Evolutionary conservation across 306 rosid genomes (phyloP).

Genomic region (Chamaecrista fasciculata): DNA sequence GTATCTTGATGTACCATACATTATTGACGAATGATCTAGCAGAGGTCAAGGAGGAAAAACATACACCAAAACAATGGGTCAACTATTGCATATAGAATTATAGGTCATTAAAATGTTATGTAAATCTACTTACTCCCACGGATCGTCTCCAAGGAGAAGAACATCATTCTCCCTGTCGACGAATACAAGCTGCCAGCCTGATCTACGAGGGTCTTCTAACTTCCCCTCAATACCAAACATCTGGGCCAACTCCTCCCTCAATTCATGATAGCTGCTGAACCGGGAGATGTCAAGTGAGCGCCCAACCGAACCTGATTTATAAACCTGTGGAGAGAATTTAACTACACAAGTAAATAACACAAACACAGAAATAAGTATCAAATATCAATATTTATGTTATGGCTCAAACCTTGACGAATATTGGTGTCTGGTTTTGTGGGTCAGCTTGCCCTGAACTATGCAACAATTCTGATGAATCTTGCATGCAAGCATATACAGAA

Average conservation of each 20-base stretch:
- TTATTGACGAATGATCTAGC: conserved; percentile 81
- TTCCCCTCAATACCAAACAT: conserved; percentile 95
- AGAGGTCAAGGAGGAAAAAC: conserved; percentile 6
- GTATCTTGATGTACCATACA: conserved; percentile 84
- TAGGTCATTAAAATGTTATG: too few relatives aligned
- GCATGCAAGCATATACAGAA: conserved; percentile 64
- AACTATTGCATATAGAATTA: neutral
- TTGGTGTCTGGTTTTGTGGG: conserved; percentile 59
- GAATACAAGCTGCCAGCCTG: conserved; percentile 99
- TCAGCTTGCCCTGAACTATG: conserved; percentile 70
- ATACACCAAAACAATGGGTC: conserved; percentile 7
- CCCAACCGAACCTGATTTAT: conserved; percentile 83
- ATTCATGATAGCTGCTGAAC: conserved; percentile 90
- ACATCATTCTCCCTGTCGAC: conserved; percentile 96
- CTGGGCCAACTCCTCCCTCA: conserved; percentile 89
- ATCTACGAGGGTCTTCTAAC: conserved; percentile 92
- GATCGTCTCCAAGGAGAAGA: conserved; percentile 97
- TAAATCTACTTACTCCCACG: conserved; percentile 84
- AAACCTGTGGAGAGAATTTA: conserved; percentile 58
- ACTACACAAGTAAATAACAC: conserved; percentile 1
- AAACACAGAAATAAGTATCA: conserved; percentile 10
- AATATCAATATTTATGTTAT: neutral
- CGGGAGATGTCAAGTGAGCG: conserved; percentile 89
- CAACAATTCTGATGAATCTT: conserved; percentile 71
- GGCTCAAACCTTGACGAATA: conserved; percentile 73